Percentiles rank a stretch among this genome's conserved stretches.
Conservation (phyloP, 768 basidiomycete genomes). For the Psilocybe cubensis region DNA sequence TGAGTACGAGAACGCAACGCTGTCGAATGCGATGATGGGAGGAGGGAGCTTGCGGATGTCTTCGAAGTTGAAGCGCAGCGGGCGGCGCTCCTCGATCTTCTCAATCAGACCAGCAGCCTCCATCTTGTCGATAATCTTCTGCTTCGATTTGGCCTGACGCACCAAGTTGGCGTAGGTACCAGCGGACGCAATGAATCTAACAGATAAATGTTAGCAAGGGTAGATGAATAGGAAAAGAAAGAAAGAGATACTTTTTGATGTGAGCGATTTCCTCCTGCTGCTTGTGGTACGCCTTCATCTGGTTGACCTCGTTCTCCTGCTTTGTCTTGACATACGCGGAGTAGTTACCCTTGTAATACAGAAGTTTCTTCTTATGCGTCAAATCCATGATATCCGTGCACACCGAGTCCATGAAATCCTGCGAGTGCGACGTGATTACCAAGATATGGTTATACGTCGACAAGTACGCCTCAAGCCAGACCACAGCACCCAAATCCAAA, state of each 20-base stretch:
- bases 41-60: slow-evolving; percentile 92
- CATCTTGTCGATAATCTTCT: slow-evolving; percentile 99
- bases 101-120: slow-evolving; percentile 97
- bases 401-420: slow-evolving; percentile 97
- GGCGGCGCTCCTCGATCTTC: slow-evolving; percentile 64
- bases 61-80: slow-evolving; percentile 86
- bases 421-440: slow-evolving; percentile 97
- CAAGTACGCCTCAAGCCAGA: slow-evolving; percentile 98
- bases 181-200: slow-evolving; percentile 96
- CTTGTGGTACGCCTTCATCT: slow-evolving; percentile 99
- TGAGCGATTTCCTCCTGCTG: slow-evolving; percentile 99
- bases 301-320: slow-evolving; percentile 97
- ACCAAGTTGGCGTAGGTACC: slow-evolving; percentile 99
- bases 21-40: slow-evolving; percentile 95
- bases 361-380: slow-evolving; percentile 87
- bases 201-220: slow-evolving; percentile 8
- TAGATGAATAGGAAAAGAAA: background rate
- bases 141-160: slow-evolving; percentile 98
- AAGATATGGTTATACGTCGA: slow-evolving; percentile 99
- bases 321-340: slow-evolving; percentile 96
- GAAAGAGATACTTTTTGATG: slow-evolving; percentile 83
- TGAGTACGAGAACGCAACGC: slow-evolving; percentile 95
- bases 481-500: slow-evolving; percentile 95
- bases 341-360: slow-evolving; percentile 97
- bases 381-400: slow-evolving; percentile 99